Percentiles rank a stretch among this genome's conserved stretches.
phyloP scores from a whole-genome alignment of 441 rosid species.

The Iberis amara region DNA sequence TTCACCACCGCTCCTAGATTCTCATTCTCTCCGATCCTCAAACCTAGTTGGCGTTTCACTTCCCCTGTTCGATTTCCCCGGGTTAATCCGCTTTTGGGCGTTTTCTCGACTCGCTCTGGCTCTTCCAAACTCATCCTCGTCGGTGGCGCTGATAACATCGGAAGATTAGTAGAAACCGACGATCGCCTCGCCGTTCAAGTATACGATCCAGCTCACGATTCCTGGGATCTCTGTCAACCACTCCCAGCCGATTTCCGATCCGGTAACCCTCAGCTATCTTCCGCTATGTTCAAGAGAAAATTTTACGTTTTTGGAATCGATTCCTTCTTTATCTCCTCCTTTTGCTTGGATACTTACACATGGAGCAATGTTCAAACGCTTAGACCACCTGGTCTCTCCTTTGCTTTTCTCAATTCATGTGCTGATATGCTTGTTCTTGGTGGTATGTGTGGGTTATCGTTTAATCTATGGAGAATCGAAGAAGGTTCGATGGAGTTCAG shows the following conservation, averaged over 20 bases:
- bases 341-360: constrained; percentile 44
- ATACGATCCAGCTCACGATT: constrained; percentile 46
- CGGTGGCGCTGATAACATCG: constrained; percentile 66
- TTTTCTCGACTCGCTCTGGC: constrained; percentile 32
- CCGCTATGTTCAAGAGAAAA: constrained; percentile 44
- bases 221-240: constrained; percentile 68
- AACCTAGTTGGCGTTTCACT: constrained; percentile 42
- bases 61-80: constrained; percentile 53
- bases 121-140: constrained; percentile 48
- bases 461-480: constrained; percentile 56
- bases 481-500: constrained; percentile 55
- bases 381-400: constrained; percentile 64
- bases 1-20: constrained; percentile 63
- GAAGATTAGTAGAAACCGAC: constrained; percentile 70
- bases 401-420: constrained; percentile 57
- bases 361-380: constrained; percentile 72
- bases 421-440: constrained; percentile 56
- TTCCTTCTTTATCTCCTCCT: constrained; percentile 47
- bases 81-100: constrained; percentile 59
- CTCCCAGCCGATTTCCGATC: constrained; percentile 65
- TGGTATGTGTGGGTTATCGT: constrained; percentile 66
- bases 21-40: constrained; percentile 51
- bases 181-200: constrained; percentile 65
- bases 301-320: constrained; percentile 65
- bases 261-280: constrained; percentile 41